Evolutionary conservation across 345 rosid genomes (phyloP).

Genomic region (Xanthoceras sorbifolium): DNA sequence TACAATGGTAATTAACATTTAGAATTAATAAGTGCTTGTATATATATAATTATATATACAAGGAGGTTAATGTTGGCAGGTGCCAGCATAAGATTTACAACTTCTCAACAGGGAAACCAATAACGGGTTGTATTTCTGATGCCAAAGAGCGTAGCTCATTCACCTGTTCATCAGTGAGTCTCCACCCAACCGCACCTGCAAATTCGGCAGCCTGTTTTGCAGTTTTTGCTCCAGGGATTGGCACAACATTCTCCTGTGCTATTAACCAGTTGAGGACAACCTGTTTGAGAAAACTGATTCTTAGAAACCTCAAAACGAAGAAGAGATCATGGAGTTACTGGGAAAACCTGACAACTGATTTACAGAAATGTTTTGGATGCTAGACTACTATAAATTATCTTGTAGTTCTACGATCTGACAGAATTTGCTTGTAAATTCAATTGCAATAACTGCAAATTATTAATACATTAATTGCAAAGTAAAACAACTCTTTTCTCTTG

Average conservation of each 20-base stretch:
- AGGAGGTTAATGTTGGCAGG: background rate
- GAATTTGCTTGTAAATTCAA: background rate
- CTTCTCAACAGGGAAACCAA: constrained; percentile 80
- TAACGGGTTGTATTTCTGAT: constrained; percentile 50
- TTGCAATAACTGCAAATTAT: background rate
- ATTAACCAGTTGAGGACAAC: constrained; percentile 91
- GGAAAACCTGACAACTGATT: background rate
- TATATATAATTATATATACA: background rate
- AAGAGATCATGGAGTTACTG: background rate
- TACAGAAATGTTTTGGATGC: background rate
- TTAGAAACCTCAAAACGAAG: background rate
- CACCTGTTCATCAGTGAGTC: constrained; percentile 58
- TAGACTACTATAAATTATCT: background rate
- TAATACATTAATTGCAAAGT: background rate
- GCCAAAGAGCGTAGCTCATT: constrained; percentile 81
- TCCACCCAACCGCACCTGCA: constrained; percentile 88
- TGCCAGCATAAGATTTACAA: constrained; percentile 26
- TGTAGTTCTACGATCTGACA: background rate
- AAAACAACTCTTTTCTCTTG: background rate
- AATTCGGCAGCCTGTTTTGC: constrained; percentile 82
- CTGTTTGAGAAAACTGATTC: constrained; percentile 32
- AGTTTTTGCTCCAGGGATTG: constrained; percentile 94
- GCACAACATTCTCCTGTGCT: constrained; percentile 86
- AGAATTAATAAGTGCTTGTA: background rate
- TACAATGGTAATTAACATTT: background rate